Base-by-base conservation (phyloP, 129 eudicot species). In the Flaveria sonorensis region DNA sequence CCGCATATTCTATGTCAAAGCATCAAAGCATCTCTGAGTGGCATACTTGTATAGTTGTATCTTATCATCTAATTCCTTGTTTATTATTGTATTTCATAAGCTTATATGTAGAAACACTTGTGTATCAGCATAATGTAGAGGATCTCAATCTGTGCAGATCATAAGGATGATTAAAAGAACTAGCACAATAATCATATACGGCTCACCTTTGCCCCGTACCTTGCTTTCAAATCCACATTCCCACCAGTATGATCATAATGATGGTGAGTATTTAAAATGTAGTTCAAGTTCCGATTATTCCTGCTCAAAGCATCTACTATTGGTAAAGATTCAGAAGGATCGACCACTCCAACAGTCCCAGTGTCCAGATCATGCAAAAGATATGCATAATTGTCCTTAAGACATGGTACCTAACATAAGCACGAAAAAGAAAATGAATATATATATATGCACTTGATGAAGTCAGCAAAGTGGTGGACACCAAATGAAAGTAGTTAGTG, bases 341-440 rank as follows among this genome's bases (percentile, higher is more conserved):
- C 98, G 65, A 93, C 96, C n/a, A 93, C 98, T 79, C 96, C 98
- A 84, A 93, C 98, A 43, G 96, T 93, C 51, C 98, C 98, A 43
- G 98, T 93, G 77, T 88, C 88, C 81, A 88, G 70, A 83, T 93
- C 98, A 80, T 92, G 94, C 74, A 90, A 81, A 45, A 90, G 84
- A 83, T 90, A 93, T 39, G 96, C 96, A 84, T 90, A 90, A 75
- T 93, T 93, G 85, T 93, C 98, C 78, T 74, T 76, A 64, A 90
- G 89, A 74, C 98, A 93, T 55, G 98, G 96, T 59, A 93, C 90
- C 98, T 82, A 67, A 45, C 71, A 79, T 69, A 52, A 75, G 3
- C 66, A 59, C 70, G 61, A 40, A n/a, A 61, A 57, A 71, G 40
- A 36, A 72, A 24, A 13, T n/a, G 20, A 21, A 62, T 1, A 30